Evolutionary conservation across 257 asterid species (phyloP), one percentile per base, ranked within the genome.

Genomic region (Solanum rostratum): DNA sequence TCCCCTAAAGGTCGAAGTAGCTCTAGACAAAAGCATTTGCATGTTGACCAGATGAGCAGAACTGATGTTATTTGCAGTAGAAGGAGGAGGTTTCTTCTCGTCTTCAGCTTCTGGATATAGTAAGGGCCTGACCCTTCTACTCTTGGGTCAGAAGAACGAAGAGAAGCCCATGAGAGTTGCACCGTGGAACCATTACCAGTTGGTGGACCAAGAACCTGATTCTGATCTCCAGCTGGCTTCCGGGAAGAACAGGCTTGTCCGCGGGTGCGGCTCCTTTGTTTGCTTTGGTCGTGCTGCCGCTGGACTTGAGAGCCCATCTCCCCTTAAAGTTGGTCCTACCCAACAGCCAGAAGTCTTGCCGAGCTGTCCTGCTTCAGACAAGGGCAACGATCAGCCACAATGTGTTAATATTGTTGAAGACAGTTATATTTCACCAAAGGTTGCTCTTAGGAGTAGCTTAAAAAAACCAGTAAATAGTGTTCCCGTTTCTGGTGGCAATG

Each of bases 61-160:
- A 86, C 98, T 88, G 92, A 97, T 97, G 99, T 91, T 97, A 95
- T 91, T 97, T 83, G 98, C 99, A 83, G 97, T 92, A 87, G 99
- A 95, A 93, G 99, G 99, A 89, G 99, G 99, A 87, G 98, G 98
- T 15, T 95, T 97, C 90, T 97, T 97, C 95, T 97, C 98, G 84
- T 91, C 99, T 89, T 97, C 99, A 85, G 99, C 96, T n/a, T 93
- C 98, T 69, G 99, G 99, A 81, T 97, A 97, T 90, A 94, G 98
- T 88, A 95, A 95, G 93, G 98, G 98, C 70, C 89, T 97, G 90
- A 87, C 97, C 92, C 98, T 97, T 84, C 96, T 97, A 84, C 87
- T 96, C 85, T 89, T 95, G 94, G 95, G 98, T 81, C 97, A 91
- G 86, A 95, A 91, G 89, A 88, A 83, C 89, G 98, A 93, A 91